Evolutionary conservation across 2,329 filamentous ascomycete genomes (phyloP), one percentile per base, ranked within the genome.

Genomic region (Neoascochyta sp.): DNA sequence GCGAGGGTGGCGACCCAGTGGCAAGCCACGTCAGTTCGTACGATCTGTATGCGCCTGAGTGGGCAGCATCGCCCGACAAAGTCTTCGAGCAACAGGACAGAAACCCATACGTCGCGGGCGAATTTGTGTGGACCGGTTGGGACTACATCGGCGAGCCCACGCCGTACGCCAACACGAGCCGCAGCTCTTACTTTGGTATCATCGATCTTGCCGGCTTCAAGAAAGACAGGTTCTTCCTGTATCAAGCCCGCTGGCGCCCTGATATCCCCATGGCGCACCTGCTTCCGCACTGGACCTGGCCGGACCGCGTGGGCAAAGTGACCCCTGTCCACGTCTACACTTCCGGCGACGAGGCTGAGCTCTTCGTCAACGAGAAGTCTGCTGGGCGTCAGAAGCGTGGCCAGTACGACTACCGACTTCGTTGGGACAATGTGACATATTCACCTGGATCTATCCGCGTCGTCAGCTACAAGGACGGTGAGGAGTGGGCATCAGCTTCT

Each of bases 231-330:
- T 77, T 69, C 50, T 76, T 65, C 39, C 44, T 76, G 4, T 77
- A 77, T 38, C 74, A 76, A 45, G 50, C 72, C 0, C 65, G 70
- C 4, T 78, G 74, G 74, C 58, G 66, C 3, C 61, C 73, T 0
- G 66, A 71, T 7, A 23, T 71, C 0, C 49, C 38, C 2, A 64
- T 68, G 47, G 73, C 69, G 3, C 72, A 76, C 41, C 68, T 76
- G 12, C 60, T 76, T 0, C 73, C 73, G 3, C 73, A 76, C 47
- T 76, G 73, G 73, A 75, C 61, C 10, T 77, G 71, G 71, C 68
- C 70, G 0, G 65, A 67, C 7, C 56, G 71, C 0, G 60, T 61
- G 1, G 70, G 71, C 2, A 39, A 65, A 34, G 57, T 67, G 1
- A 76, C 73, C 3, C 74, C 73, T 0, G 72, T 76, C 2, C 73